Evolutionary conservation across 148 eudicot genomes (phyloP), one percentile per base, ranked within the genome.

Genomic region (Fagopyrum tataricum): DNA sequence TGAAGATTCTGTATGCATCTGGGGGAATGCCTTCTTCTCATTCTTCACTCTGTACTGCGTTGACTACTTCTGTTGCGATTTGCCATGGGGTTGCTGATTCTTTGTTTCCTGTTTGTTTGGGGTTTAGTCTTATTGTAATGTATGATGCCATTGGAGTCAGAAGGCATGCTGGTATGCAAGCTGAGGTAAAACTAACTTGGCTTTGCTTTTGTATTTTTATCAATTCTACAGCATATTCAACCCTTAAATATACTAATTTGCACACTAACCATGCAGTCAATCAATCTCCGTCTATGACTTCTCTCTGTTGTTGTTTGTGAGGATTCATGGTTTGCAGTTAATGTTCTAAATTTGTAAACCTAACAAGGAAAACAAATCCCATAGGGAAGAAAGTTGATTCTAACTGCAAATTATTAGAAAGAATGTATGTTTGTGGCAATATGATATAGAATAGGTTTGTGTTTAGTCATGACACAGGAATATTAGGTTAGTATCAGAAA

Each of bases 11-110:
- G 80, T 93, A 77, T 83, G 79, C 91, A 40, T 93, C 91, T 8
- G 98, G 98, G n/a, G 98, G 98, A 2, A 93, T 93, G 98, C 98
- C 98, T 10, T 93, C 98, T 69, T 93, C 98, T 3, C 98, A 93
- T 66, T 85, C 98, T 1, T 93, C 98, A 26, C 71, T 93, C 78
- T 91, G 98, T 44, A 87, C 91, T 41, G 98, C 98, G 4, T 69
- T 93, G 73, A 87, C 97, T 4, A 86, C 97, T 41, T 89, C 98
- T 3, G 98, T 93, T 42, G 98, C 88, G 13, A 74, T 93, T 53
- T 93, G 95, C 70, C 90, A 93, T 78, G 98, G 98, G 8, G 87
- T 86, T 66, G 87, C 92, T 4, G 97, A 93, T 80, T 84, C 97
- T 18, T 82, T 93, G 76, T 90, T 93, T 74, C 94, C 98, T 0